Base-by-base conservation (phyloP, 1,139 yeast species). In the Suhomyces atakaporum region DNA sequence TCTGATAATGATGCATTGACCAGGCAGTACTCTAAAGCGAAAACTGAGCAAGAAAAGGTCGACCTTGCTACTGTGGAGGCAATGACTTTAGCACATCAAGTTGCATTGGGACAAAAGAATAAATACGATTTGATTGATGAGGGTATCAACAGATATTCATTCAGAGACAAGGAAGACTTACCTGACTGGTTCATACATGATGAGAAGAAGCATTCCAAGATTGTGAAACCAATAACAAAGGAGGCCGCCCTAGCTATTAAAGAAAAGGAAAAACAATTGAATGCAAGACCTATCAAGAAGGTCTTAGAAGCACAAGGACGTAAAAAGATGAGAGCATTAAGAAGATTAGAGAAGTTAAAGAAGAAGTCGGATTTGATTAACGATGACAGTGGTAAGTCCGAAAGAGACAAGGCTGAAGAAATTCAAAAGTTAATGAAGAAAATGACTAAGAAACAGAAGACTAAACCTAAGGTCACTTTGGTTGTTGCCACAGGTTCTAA, bases 141-240 rank as follows among this genome's bases (percentile, higher is more conserved):
- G 53, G 96, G 97, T 23, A 86, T 85, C 62, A 88, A 92, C 61
- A 79, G 88, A 60, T 87, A 88, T 51, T 81, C 97, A 2, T 90
- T 92, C 75, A 77, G 97, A 49, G 97, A 92, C 53, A 75, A 70
- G 33, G 97, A 90, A 16, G 89, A 90, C 16, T 71, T 92, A 38
- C 99, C 99, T 0, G 90, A 81, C 14, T 92, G 99, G 99, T 92
- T 94, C 57, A 47, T 86, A 38, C 97, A 92, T 51, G 98, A 92
- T 49, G 99, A 92, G 60, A 78, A 77, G 56, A 73, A 69, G 54
- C 97, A 90, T 66, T 83, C 90, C 36, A 89, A 88, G 69, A 78
- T 88, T 42, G 77, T 77, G 48, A 84, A 87, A 59, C 98, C 98
- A 7, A 86, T 92, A 42, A 92, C 98, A 4, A 94, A 92, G 62